Base-by-base conservation (phyloP, 495 filamentous ascomycete species). In the Daldinia decipiens region DNA sequence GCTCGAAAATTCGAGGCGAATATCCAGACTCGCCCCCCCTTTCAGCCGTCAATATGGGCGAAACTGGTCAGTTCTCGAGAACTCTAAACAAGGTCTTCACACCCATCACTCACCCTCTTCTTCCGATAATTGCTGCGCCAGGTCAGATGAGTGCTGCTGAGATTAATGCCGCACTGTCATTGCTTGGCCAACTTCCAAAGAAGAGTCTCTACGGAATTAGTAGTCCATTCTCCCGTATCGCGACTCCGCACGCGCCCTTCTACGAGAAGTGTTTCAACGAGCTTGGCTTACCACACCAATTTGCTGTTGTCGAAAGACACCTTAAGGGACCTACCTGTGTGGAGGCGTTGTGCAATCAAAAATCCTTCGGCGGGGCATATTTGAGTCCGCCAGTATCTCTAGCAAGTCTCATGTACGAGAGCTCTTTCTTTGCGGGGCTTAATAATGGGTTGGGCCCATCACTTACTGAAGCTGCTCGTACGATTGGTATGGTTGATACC, bases 231-330 rank as follows among this genome's bases (percentile, higher is more conserved):
- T 80, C 79, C 50, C 78, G 82, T 17, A 87, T 87, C 24, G 85
- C 88, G 3, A 91, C 87, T 8, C 89, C 90, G 0, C 91, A 93
- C 71, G 90, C 91, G 13, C 89, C 92, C 75, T 95, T 94, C 76
- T 93, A 92, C 81, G 91, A 93, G 73, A 94, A 94, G 75, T 94
- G 92, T 73, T 89, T 95, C 77, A 95, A 95, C 75, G 92, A 95
- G 76, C 85, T 94, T 21, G 90, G 91, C 19, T 82, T 95, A n/a
- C 92, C 92, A 21, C 92, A 95, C 64, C 88, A 89, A 61, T 90
- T 94, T 73, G 87, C 86, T 31, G 89, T 88, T n/a, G 86, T 93
- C 15, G 92, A 94, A 76, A 84, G 90, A 43, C 88, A 87, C 1
- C 82, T 85, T 8, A 89, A 86, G 67, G 88, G 85, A 1, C 85